Conservation (phyloP, 2,329 filamentous ascomycete species). For the Parastagonospora avenae region DNA sequence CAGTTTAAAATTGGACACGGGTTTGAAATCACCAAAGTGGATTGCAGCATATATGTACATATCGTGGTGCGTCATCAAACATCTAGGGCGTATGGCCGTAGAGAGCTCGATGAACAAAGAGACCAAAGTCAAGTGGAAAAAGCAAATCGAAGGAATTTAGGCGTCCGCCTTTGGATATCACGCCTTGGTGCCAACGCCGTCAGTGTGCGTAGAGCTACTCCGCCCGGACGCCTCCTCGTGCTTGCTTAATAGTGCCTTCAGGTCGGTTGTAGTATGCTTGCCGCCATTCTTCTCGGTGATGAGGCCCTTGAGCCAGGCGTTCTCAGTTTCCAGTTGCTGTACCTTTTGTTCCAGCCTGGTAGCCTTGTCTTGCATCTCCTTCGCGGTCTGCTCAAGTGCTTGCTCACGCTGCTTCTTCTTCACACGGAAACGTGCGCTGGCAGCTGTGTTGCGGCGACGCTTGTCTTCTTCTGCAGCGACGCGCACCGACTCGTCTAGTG, state of each 20-base stretch:
- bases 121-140: not conserved
- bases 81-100: not conserved
- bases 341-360: slow-evolving; percentile 52
- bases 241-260: slow-evolving; percentile 42
- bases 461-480: slow-evolving; percentile 59
- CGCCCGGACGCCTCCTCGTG: slow-evolving; percentile 40
- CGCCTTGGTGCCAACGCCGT: slow-evolving; percentile 44
- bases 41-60: no score
- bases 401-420: slow-evolving; percentile 63
- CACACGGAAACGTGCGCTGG: slow-evolving; percentile 58
- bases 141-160: slow-evolving; percentile 26
- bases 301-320: slow-evolving; percentile 58
- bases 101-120: slow-evolving; percentile 2
- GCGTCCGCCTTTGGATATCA: slow-evolving; percentile 37
- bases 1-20: no score
- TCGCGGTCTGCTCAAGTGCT: slow-evolving; percentile 56
- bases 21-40: no score
- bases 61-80: not conserved
- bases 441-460: slow-evolving; percentile 59
- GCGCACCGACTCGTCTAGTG: slow-evolving; percentile 54
- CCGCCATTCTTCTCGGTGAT: slow-evolving; percentile 57
- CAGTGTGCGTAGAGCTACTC: slow-evolving; percentile 44
- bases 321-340: slow-evolving; percentile 58
- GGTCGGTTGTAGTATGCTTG: slow-evolving; percentile 37
- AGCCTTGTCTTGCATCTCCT: slow-evolving; percentile 58